These are phyloP conservation scores for Thielaviopsis musarum DNA, from an alignment of 2,329 filamentous ascomycete genomes.

Conservation along the genomic window DNA sequence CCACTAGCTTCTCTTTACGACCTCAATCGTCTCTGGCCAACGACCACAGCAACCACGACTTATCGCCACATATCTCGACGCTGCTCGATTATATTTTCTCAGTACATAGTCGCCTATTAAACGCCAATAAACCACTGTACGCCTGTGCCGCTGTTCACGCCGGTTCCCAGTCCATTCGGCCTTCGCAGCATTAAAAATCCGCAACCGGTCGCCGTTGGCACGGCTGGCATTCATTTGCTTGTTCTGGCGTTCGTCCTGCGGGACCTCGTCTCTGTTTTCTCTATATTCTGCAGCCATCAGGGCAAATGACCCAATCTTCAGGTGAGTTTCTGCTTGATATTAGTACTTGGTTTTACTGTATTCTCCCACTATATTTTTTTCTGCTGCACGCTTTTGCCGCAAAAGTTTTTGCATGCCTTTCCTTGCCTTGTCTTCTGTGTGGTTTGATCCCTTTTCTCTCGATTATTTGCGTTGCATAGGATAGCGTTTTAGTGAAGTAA, in stretches of 20 bases:
- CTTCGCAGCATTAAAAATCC: background rate
- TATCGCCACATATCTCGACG: background rate
- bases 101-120: background rate
- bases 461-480: too few species aligned
- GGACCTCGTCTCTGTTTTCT: constrained; percentile 6
- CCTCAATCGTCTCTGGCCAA: background rate
- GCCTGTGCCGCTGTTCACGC: background rate
- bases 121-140: background rate
- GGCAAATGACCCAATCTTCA: constrained; percentile 10
- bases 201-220: constrained; percentile 2
- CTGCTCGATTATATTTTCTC: background rate
- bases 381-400: background rate
- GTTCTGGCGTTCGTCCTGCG: constrained; percentile 7
- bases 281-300: constrained; percentile 4
- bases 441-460: background rate
- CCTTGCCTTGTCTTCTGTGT: background rate
- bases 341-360: background rate
- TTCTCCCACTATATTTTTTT: background rate
- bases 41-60: background rate
- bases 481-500: background rate
- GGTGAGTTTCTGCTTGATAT: background rate
- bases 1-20: background rate
- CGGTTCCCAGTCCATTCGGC: background rate
- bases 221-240: background rate
- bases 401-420: background rate